Conservation (phyloP, 805 yeast species). For the Sporopachydermia quercuum region DNA sequence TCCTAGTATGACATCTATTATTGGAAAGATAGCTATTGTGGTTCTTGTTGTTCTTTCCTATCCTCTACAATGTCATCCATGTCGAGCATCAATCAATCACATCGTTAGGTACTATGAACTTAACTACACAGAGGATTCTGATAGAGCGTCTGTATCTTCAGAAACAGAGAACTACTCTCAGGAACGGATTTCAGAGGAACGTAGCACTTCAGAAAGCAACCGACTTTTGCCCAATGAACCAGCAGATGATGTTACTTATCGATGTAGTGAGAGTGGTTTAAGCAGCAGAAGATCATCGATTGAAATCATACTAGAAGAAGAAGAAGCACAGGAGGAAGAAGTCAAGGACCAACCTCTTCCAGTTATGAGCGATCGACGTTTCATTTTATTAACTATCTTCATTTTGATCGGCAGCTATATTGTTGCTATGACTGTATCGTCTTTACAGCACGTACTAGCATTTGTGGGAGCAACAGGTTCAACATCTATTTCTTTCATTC, state of each 20-base stretch:
- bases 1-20: slow-evolving; percentile 42
- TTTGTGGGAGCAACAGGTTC: slow-evolving; percentile 91
- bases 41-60: slow-evolving; percentile 70
- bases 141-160: neutral
- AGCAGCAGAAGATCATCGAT: neutral
- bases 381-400: slow-evolving; percentile 24
- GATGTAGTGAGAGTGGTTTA: neutral
- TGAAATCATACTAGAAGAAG: neutral
- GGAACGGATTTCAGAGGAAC: neutral
- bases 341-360: neutral
- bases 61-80: slow-evolving; percentile 85
- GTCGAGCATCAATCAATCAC: slow-evolving; percentile 68
- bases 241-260: too few species aligned
- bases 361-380: slow-evolving; percentile 11
- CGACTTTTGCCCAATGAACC: too few species aligned
- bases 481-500: slow-evolving; percentile 76
- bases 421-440: slow-evolving; percentile 50
- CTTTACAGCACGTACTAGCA: slow-evolving; percentile 72
- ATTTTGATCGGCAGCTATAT: slow-evolving; percentile 41
- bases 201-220: neutral
- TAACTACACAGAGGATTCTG: neutral
- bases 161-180: neutral
- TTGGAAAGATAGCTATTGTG: slow-evolving; percentile 73
- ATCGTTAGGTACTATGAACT: slow-evolving; percentile 33
- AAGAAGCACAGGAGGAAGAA: slow-evolving; percentile 4